Evolutionary conservation across 2,329 filamentous ascomycete species (phyloP).

Genomic region (Paraconiothyrium brasiliense): DNA sequence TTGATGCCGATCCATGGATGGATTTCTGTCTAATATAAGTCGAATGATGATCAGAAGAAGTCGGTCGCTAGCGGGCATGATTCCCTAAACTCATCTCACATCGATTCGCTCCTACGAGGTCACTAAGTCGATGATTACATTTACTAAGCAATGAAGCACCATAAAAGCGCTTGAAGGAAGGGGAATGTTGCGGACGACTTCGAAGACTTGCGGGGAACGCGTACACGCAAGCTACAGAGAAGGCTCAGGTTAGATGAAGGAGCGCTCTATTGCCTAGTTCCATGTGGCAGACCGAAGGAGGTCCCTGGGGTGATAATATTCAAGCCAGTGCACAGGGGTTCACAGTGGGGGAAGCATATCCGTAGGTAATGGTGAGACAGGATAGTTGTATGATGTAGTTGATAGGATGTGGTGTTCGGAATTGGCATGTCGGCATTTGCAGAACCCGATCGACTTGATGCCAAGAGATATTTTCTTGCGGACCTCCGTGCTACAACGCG

Average conservation of each 20-base stretch:
- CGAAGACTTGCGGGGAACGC: no score
- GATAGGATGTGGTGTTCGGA: neutral
- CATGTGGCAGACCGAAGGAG: no score
- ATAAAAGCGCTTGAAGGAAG: no score
- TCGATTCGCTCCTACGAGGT: neutral
- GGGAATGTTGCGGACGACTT: no score
- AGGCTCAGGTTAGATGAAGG: no score
- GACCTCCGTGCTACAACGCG: conserved; percentile 7
- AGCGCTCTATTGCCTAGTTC: no score
- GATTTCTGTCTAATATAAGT: neutral
- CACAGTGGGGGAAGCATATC: neutral
- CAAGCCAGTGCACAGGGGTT: no score
- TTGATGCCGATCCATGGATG: neutral
- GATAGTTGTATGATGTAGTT: neutral
- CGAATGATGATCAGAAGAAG: neutral
- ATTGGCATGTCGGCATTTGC: neutral
- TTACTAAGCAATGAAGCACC: no score
- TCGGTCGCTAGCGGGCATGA: neutral
- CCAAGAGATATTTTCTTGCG: conserved; percentile 14
- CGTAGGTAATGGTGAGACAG: neutral
- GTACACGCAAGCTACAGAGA: no score
- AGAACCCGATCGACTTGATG: neutral
- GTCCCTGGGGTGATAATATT: no score
- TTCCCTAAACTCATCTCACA: neutral
- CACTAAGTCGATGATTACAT: neutral